Evolutionary conservation across 2,329 filamentous ascomycete genomes (phyloP), one percentile per base, ranked within the genome.

Genomic region (Phialophora tarda): DNA sequence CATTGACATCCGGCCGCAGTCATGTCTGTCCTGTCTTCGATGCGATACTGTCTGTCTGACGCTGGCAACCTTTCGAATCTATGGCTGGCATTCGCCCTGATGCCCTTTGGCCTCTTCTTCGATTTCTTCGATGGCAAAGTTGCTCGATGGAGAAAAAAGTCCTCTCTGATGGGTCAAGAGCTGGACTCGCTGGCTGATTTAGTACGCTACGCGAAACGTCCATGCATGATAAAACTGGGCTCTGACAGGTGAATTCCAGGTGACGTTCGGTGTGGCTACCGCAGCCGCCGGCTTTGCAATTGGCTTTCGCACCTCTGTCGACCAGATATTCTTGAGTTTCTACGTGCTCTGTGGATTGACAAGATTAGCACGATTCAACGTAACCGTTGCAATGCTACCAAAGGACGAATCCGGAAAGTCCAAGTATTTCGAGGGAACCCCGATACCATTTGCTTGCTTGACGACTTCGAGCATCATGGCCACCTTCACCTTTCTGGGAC

Each of bases 51-150:
- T 79, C 86, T 96, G 69, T 89, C 89, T 69, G 86, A 90, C 71
- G 85, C 90, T 8, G 77, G 84, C 66, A 82, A 90, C 62, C 83
- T 87, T 73, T 83, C 82, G 60, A 90, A 92, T 73, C 82, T 97
- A 62, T 98, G 91, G 86, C 81, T 89, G 38, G 93, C 95, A 1
- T 87, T 99, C 57, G 87, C 83, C 4, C 92, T 97, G 79, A 91
- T 98, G 79, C 94, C 94, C 0, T 91, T 97, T 66, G 93, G 93
- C 4, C 83, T 98, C 12, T 97, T 98, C 83, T 98, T 98, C 78
- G 95, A 99, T 79, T 96, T 97, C 77, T 92, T 98, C 85, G 95
- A 99, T 78, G 95, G 95, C 76, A 95, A 93, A 77, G 93, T 99
- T 63, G 95, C 95, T 70, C 86, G 95, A 71, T 98, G 95, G 95